Evolutionary conservation across 305 asterid species (phyloP).

Genomic region (Plantago coronopus): DNA sequence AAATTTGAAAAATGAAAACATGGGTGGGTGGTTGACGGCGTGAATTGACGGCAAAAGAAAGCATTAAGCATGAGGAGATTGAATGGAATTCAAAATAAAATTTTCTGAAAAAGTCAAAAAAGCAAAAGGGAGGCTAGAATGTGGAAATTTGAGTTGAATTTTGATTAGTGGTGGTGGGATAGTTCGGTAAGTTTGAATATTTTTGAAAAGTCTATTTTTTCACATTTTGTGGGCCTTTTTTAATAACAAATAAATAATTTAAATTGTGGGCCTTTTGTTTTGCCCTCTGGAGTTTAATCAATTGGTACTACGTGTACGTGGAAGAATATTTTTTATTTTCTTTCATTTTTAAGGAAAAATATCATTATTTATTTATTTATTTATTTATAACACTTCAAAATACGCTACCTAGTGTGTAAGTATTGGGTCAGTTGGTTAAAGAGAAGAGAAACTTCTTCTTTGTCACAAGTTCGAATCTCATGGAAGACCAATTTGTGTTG

Average conservation of each 20-base stretch:
- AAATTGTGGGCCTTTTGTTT: background rate
- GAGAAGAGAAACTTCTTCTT: no score
- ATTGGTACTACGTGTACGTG: background rate
- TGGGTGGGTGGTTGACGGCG: background rate
- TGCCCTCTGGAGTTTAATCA: background rate
- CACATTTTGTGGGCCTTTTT: background rate
- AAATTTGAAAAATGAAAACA: no score
- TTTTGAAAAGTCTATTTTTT: constrained; percentile 6
- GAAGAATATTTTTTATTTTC: background rate
- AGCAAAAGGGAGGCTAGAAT: background rate
- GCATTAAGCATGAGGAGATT: background rate
- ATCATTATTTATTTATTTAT: background rate
- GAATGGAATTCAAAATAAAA: background rate
- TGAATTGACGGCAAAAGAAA: constrained; percentile 4
- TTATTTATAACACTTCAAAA: no score
- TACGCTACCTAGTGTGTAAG: no score
- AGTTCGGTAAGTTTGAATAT: background rate
- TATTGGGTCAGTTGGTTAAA: no score
- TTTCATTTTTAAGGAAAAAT: background rate
- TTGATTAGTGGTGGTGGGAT: background rate
- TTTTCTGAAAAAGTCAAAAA: constrained; percentile 6
- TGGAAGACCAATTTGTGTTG: no score
- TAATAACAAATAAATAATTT: no score
- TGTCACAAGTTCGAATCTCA: no score
- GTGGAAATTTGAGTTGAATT: background rate